Percentiles rank a stretch among this genome's conserved stretches.
Evolutionary conservation across 495 filamentous ascomycete species (phyloP).

Genomic region (Viridothelium virens): DNA sequence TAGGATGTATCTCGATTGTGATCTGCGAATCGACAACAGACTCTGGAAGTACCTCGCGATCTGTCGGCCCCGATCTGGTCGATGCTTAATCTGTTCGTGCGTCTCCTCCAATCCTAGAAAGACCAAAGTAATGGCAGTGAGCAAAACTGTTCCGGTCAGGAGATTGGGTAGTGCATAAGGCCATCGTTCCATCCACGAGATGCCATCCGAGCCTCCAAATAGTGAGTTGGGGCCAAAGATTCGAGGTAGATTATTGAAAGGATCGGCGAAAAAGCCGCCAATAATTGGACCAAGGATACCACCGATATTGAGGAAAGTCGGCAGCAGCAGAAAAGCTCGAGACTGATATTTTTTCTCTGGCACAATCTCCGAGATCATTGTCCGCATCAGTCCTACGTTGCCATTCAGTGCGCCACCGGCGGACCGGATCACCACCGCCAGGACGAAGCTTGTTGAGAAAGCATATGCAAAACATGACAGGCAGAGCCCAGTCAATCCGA

Average conservation of each 20-base stretch:
- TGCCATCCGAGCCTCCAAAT: constrained; percentile 43
- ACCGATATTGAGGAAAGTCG: constrained; percentile 70
- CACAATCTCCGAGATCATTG: constrained; percentile 69
- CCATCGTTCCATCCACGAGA: constrained; percentile 56
- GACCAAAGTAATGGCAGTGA: constrained; percentile 45
- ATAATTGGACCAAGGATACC: constrained; percentile 61
- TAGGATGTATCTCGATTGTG: neutral
- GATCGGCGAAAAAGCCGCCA: constrained; percentile 66
- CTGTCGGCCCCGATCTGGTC: neutral
- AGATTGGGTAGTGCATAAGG: constrained; percentile 69
- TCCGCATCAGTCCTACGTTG: constrained; percentile 69
- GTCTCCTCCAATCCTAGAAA: constrained; percentile 37
- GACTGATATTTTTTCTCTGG: constrained; percentile 60
- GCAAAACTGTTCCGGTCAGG: constrained; percentile 53
- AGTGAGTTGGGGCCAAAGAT: constrained; percentile 54
- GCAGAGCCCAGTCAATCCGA: constrained; percentile 62
- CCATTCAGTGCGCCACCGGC: constrained; percentile 66
- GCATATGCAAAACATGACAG: constrained; percentile 46
- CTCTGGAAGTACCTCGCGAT: neutral
- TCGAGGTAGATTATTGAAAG: constrained; percentile 50
- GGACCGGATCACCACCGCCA: constrained; percentile 63
- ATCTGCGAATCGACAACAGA: neutral
- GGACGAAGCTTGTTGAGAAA: constrained; percentile 68
- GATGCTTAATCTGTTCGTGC: neutral
- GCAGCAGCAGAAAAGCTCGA: constrained; percentile 69